Conservation (phyloP, 768 basidiomycete genomes). For the Psilocybe azurescens region DNA sequence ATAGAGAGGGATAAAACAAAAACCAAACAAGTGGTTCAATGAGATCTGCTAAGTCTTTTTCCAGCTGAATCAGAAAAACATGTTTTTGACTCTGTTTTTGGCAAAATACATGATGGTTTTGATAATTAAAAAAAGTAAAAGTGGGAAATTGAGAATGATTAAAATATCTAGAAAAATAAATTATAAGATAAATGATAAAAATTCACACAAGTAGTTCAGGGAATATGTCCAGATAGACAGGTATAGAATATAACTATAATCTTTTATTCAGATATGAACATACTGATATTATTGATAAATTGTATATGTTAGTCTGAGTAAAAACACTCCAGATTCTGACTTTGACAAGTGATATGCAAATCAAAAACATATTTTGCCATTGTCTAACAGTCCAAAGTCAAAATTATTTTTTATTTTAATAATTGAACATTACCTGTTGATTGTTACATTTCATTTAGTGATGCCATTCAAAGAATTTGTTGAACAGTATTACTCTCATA, state of each 20-base stretch:
- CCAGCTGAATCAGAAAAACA: slow-evolving; percentile 45
- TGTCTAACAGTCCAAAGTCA: slow-evolving; percentile 39
- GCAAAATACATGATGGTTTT: slow-evolving; percentile 67
- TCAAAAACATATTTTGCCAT: slow-evolving; percentile 69
- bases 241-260: slow-evolving; percentile 21
- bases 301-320: slow-evolving; percentile 36
- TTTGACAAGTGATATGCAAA: slow-evolving; percentile 67
- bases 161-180: no score
- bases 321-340: slow-evolving; percentile 60
- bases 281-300: slow-evolving; percentile 54
- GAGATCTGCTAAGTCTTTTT: slow-evolving; percentile 36
- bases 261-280: slow-evolving; percentile 17
- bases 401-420: background rate
- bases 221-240: no score
- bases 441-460: slow-evolving; percentile 54
- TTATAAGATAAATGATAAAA: no score
- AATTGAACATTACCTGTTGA: slow-evolving; percentile 48
- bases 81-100: slow-evolving; percentile 59
- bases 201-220: no score
- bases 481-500: slow-evolving; percentile 40
- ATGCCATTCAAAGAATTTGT: slow-evolving; percentile 58
- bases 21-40: slow-evolving; percentile 34
- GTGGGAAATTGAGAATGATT: no score
- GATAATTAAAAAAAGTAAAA: slow-evolving; percentile 40
- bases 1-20: no score